Base-by-base conservation (phyloP, 768 basidiomycete species). In the Wakefieldia striispora region DNA sequence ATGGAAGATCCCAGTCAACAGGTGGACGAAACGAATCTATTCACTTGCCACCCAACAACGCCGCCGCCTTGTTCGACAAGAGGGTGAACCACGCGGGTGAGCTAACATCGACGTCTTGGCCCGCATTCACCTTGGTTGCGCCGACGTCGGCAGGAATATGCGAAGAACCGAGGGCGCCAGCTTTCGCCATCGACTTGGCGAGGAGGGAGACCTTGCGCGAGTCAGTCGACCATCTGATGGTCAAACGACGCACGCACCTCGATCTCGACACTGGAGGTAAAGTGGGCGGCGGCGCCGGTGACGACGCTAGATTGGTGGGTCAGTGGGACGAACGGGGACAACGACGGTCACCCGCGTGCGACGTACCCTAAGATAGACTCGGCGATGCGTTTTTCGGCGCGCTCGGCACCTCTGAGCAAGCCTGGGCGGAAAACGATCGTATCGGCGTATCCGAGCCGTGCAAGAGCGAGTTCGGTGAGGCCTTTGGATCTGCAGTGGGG, bases 351-450 rank as follows among this genome's bases (percentile, higher is more conserved):
- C 10, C 27, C 5, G 31, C 33, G 33, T 33, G 33, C 33, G 45
- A 54, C 77, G 33, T 51, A 84, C 83, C 67, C 63, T 9, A 69
- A 31, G 12, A 80, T 38, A 1, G 57, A 64, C 55, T 86, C 85
- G 1, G 51, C 53, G 0, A 73, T 5, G 17, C 79, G 67, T 1
- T 27, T 24, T 2, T 79, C 73, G 4, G 60, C 29, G 3, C 85
- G 71, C 3, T 79, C 60, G 1, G 79, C 73, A 0, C 78, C 77
- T 8, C 63, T 67, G 12, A 91, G 66, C n/a, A 75, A 52, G 0
- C 61, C 80, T 3, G 91, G 88, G 17, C 86, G 78, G 64, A 90
- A 84, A 40, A 88, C 61, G 51, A 91, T 80, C 1, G 81, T 81
- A 45, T 91, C 87, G 12, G 70, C 60, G 62, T 91, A 91, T 10